Percentiles rank a stretch among this genome's conserved stretches.
These are phyloP conservation scores for Friedmanniomyces simplex DNA, from an alignment of 495 filamentous ascomycete genomes.

Conservation along the genomic window DNA sequence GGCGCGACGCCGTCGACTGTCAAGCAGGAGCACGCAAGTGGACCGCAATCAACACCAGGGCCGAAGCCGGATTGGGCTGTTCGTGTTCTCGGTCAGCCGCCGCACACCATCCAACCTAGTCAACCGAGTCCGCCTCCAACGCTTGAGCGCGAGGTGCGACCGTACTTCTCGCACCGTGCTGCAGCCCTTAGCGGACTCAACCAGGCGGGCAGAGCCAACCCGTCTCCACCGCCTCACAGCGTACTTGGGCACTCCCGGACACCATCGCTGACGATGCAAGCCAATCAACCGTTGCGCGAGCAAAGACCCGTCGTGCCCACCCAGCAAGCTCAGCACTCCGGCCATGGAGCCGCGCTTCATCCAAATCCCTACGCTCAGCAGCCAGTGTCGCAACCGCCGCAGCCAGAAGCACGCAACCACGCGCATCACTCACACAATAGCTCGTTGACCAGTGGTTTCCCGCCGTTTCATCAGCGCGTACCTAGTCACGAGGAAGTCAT, in stretches of 20 bases:
- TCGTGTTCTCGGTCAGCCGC: neutral
- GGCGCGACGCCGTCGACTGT: neutral
- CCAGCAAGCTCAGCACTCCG: slow-evolving; percentile 12
- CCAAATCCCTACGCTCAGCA: slow-evolving; percentile 21
- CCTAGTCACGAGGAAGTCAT: neutral
- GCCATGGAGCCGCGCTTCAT: slow-evolving; percentile 9
- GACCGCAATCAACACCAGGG: neutral
- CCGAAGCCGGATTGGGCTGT: slow-evolving; percentile 18
- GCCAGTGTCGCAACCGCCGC: slow-evolving; percentile 4
- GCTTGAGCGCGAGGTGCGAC: slow-evolving; percentile 10
- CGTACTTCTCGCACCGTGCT: slow-evolving; percentile 9
- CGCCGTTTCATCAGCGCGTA: slow-evolving; percentile 3
- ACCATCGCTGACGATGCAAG: slow-evolving; percentile 9
- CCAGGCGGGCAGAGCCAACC: slow-evolving; percentile 13
- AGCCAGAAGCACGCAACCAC: slow-evolving; percentile 8
- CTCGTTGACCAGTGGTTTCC: slow-evolving; percentile 4
- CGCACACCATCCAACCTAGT: neutral
- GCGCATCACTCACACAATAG: slow-evolving; percentile 16
- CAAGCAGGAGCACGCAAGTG: slow-evolving; percentile 8
- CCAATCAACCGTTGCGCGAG: slow-evolving; percentile 8
- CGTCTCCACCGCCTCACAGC: slow-evolving; percentile 13
- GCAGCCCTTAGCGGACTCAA: slow-evolving; percentile 7
- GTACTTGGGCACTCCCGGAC: slow-evolving; percentile 13
- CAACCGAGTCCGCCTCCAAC: neutral
- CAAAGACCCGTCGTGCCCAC: slow-evolving; percentile 2